phyloP scores from a whole-genome alignment of 1,284 basidiomycete genomes.

The Apiotrichum sp. region DNA sequence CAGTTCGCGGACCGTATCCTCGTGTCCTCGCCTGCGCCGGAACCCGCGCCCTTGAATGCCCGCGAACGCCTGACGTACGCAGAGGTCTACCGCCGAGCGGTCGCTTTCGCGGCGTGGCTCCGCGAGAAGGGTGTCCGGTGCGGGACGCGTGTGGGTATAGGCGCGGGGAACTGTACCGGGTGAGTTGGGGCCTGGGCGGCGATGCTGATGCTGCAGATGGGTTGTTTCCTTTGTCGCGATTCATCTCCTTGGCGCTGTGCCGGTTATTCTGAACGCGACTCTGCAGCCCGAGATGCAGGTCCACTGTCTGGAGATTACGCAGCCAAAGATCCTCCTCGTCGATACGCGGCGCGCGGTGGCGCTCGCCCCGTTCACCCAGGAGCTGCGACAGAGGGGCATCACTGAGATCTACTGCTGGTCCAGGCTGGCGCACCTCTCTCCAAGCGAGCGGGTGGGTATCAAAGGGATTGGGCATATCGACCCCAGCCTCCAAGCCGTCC shows the following conservation, averaged over 20 bases:
- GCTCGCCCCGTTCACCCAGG: not conserved
- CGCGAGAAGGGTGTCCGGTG: conserved; percentile 21
- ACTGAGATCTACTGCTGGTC: conserved; percentile 1
- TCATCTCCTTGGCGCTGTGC: conserved; percentile 36
- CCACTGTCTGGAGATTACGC: conserved; percentile 23
- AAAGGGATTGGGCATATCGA: not conserved
- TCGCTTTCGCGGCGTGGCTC: conserved; percentile 29
- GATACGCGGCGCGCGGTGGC: not conserved
- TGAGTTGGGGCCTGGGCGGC: too few species aligned
- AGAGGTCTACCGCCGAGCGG: conserved; percentile 20
- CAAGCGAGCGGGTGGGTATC: not conserved
- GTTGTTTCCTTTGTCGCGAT: conserved; percentile 31
- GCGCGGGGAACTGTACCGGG: conserved; percentile 27
- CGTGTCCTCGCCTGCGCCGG: conserved; percentile 24
- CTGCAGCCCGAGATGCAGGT: conserved; percentile 7
- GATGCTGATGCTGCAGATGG: conserved; percentile 14
- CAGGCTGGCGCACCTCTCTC: not conserved
- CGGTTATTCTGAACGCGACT: conserved; percentile 35
- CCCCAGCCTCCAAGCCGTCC: not conserved
- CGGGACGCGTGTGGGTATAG: conserved; percentile 32
- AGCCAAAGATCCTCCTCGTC: conserved; percentile 25
- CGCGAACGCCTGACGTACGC: conserved; percentile 24
- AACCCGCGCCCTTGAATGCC: not conserved
- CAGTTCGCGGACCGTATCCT: conserved; percentile 22
- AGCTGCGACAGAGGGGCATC: not conserved